Base-by-base conservation (phyloP, 768 basidiomycete species). In the Tephrocybe sp. region DNA sequence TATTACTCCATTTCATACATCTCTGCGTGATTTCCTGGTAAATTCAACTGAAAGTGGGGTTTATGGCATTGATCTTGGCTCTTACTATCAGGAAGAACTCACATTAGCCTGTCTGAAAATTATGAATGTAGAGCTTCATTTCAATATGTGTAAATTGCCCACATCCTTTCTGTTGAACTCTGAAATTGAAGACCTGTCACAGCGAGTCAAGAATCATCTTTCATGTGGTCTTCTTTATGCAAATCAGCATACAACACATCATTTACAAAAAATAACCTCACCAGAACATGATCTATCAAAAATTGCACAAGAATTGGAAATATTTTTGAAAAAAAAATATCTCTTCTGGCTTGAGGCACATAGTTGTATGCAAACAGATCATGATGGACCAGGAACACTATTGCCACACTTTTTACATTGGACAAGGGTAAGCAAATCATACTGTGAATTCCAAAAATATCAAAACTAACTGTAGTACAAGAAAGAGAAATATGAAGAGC, bases 311-410 rank as follows among this genome's bases (percentile, higher is more conserved):
- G 35, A 16, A 12, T 21, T 47, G 2, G 9, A 40, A 16, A 11
- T 12, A 2, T 57, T 58, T 16, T 22, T 51, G 16, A n/a, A 53
- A 4, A 4, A 31, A 4, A 36, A 48, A 13, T 52, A 52, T 25
- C 40, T 58, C 0, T 56, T 47, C 25, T 61, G 60, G 60, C 51
- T 61, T 22, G 60, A 61, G 36, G 52, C 46, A 26, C 38, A 56
- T 35, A 60, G 54, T 35, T 32, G 57, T 12, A 44, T 38, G 1
- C 11, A 32, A 32, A 45, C 44, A 24, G 4, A 11, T 25, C 12
- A 47, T 11, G 16, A 47, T 36, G n/a, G 39, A 6, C 18, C 31
- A 41, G 40, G 24, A 26, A n/a, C 26, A 41, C 13, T 26, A 27
- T 40, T 30, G 16, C 24, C 28, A 18, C 24, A 25, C 8, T 12